Evolutionary conservation across 2,329 filamentous ascomycete genomes (phyloP), one percentile per base, ranked within the genome.

Genomic region (Alternaria arborescens): DNA sequence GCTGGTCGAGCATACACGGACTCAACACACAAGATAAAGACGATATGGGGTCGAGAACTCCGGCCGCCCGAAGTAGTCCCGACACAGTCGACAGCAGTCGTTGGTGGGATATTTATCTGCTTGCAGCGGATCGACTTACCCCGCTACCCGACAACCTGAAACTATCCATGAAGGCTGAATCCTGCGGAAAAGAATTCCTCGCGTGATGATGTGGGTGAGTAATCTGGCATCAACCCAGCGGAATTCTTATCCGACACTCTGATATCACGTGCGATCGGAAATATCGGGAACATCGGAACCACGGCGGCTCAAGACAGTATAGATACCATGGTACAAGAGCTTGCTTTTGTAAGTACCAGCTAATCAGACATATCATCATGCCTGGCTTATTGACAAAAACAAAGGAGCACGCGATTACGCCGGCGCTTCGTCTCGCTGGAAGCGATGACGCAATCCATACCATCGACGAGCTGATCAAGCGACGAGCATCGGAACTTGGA

Each of bases 381-480:
- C 62, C 65, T 42, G 44, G 43, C 14, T 61, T 61, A 28, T 55
- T 50, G 28, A 68, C 60, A 24, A 40, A 48, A 20, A 61, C 58
- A 38, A 51, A 61, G 20, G 58, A 60, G 55, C 14, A 3, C 22
- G 36, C 63, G 42, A 50, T 24, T 43, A 18, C 36, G 40, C 43
- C 43, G 26, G 43, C 43, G n/a, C 52, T 60, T 12, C 42, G 56
- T 22, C 47, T 59, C 12, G 28, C 58, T 34, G 38, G 16, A 26
- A 55, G 55, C 34, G 52, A 60, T 12, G 53, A 59, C 51, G 60
- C 63, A 41, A 68, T 72, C 36, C 66, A 52, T 30, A 74, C 71
- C 24, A 66, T 72, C 11, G 71, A 74, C 51, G 69, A 71, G 34
- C 53, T 74, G 18, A 71, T 74, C 52, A 64, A 61, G 40, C 40